Percentiles rank a stretch among this genome's conserved stretches.
Conservation (phyloP, 1,284 basidiomycete genomes). For the Ceratobasidium theobromae region DNA sequence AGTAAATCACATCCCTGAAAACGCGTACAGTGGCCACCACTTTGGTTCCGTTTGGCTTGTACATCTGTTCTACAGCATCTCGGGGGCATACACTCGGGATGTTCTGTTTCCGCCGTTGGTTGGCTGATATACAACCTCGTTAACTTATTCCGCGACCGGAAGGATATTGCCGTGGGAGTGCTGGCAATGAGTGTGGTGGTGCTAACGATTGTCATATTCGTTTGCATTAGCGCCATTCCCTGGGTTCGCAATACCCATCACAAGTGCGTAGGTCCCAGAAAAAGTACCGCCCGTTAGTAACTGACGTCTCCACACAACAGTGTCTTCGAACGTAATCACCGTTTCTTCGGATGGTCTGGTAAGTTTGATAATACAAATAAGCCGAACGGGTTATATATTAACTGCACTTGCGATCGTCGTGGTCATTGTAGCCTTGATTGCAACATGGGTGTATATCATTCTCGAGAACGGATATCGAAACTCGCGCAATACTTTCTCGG, state of each 20-base stretch:
- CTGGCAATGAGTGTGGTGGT: slow-evolving; percentile 57
- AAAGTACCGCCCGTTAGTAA: background rate
- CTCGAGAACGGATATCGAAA: slow-evolving; percentile 62
- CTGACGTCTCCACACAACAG: slow-evolving; percentile 43
- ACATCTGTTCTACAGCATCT: slow-evolving; percentile 70
- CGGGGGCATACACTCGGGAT: slow-evolving; percentile 74
- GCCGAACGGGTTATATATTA: background rate
- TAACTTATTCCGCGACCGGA: slow-evolving; percentile 56
- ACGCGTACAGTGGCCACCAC: slow-evolving; percentile 59
- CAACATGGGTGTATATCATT: slow-evolving; percentile 68
- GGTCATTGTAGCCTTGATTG: slow-evolving; percentile 48
- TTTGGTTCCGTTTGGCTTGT: slow-evolving; percentile 60
- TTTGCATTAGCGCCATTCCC: slow-evolving; percentile 59
- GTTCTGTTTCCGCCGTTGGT: slow-evolving; percentile 59
- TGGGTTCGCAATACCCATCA: slow-evolving; percentile 75
- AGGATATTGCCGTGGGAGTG: slow-evolving; percentile 55
- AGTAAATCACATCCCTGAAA: background rate
- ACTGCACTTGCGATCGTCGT: background rate
- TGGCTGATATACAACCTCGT: slow-evolving; percentile 59
- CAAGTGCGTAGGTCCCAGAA: slow-evolving; percentile 56
- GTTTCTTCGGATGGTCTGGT: slow-evolving; percentile 63
- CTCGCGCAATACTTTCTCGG: slow-evolving; percentile 56
- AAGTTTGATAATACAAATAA: background rate
- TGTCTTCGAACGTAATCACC: slow-evolving; percentile 71
- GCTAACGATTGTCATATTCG: slow-evolving; percentile 54